Base-by-base conservation (phyloP, 2,329 filamentous ascomycete genomes). In the Cladophialophora bantiana region DNA sequence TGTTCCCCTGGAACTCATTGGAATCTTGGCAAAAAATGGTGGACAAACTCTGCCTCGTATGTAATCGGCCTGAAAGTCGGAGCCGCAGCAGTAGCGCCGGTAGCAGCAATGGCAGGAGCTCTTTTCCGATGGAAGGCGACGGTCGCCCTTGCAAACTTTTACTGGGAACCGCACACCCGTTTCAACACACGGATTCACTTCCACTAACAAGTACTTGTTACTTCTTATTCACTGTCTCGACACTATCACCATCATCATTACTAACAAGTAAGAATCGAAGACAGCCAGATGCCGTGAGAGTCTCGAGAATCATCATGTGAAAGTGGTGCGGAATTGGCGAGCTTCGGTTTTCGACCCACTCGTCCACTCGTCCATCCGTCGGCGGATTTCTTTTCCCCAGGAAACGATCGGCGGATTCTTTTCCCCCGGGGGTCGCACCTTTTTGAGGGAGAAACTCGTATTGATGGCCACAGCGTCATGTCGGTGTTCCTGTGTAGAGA, bases 71-170 rank as follows among this genome's bases (percentile, higher is more conserved):
- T 45, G 40, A 45, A 45, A 18, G 4, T n/a, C 40, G 15, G n/a
- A 45, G 40, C n/a, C 18, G 9, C 4, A 18, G 9, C 4, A 18
- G 10, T 26, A n/a, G 15, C 18, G 18, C 5, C 15, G 18, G 26
- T 26, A 18, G 9, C 4, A 18, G 9, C 4, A 18, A 20, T 26
- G 15, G 15, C 18, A 45, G n/a, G 40, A 45, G 40, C 6, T 45
- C n/a, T n/a, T n/a, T 6, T 42, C 36, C 38, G 20, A 31, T 18
- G 15, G 31, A 34, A 59, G 57, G 57, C 57, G 57, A 59, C 57
- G 40, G 57, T 59, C 57, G 57, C 38, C 57, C 57, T 59, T 38
- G 13, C 13, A 42, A 13, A 1, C 15, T 42, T 13, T 13, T 9
- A 13, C 2, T 26, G 26, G 26, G 26, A 26, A 26, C 26, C 26